phyloP scores from a whole-genome alignment of 2,329 filamentous ascomycete species.

The Zarea fungicola region DNA sequence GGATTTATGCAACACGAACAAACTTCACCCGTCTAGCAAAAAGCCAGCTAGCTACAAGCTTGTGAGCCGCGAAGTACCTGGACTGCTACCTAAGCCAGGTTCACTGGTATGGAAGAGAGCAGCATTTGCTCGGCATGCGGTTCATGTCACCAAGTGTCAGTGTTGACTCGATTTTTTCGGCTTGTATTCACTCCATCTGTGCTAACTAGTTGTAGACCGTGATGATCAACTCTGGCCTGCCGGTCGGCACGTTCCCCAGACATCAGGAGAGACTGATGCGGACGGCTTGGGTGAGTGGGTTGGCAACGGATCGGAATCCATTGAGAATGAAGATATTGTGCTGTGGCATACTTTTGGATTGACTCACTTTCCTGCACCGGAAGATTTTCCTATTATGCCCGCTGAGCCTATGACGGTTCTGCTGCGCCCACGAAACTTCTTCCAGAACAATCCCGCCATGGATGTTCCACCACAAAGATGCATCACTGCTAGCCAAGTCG shows the following conservation, averaged over 20 bases:
- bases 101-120: slow-evolving; percentile 34
- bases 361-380: slow-evolving; percentile 56
- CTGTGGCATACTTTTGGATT: slow-evolving; percentile 49
- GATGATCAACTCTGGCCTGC: slow-evolving; percentile 39
- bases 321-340: slow-evolving; percentile 46
- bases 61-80: slow-evolving; percentile 40
- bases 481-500: too few relatives aligned
- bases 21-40: slow-evolving; percentile 34
- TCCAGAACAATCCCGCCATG: slow-evolving; percentile 44
- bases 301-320: too few relatives aligned
- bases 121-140: slow-evolving; percentile 38
- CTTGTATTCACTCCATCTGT: too few relatives aligned
- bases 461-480: slow-evolving; percentile 48
- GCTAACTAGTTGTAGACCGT: too few relatives aligned
- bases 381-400: slow-evolving; percentile 67
- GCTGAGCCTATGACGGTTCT: slow-evolving; percentile 48
- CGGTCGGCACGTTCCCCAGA: slow-evolving; percentile 42
- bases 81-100: slow-evolving; percentile 37
- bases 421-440: slow-evolving; percentile 48
- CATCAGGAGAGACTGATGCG: slow-evolving; percentile 41
- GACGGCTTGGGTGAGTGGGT: slow-evolving; percentile 43
- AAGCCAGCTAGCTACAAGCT: slow-evolving; percentile 44
- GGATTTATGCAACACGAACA: slow-evolving; percentile 41
- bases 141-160: slow-evolving; percentile 38
- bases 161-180: too few relatives aligned